Evolutionary conservation across 176 grass and related monocot species (phyloP), one percentile per base, ranked within the genome.

Genomic region (Dactylis glomerata): DNA sequence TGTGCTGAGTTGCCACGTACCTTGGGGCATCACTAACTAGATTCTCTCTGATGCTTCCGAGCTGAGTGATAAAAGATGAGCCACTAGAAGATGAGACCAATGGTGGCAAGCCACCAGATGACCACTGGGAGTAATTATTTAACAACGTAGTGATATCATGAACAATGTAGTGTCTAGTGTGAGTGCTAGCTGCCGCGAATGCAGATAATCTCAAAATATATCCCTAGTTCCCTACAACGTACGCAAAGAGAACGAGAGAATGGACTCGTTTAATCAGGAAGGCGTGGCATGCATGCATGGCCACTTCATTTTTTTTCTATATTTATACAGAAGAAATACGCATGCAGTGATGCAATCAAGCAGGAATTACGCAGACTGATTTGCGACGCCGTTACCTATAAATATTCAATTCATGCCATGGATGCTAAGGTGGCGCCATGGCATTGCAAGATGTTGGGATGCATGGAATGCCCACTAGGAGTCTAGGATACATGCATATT

Each of bases 271-370:
- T 75, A 46, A 34, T 75, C 75, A 26, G 10, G 82, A 54, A 50
- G 61, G 78, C 78, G 62, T 81, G 88, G 83, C 40, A 81, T 62
- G 88, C 78, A 86, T 42, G 37, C 40, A 73, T 45, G 76, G 0
- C 22, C 27, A 68, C 30, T 68, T 36, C 8, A 3, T 24, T 34
- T 2, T 34, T 33, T 2, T 67, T 63, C 22, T 28, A 15, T 44
- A 44, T 34, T 1, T 27, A 14, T 15, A 28, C 5, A 5, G 57
- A 20, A 14, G 63, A 82, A 44, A 51, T 64, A 90, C 83, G 83
- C 88, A 90, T 46, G 83, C 88, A 90, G 52, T 86, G 83, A 82
- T 90, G 83, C 54, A 73, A 90, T 90, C 72, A 72, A 77, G 71
- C 70, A 77, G 78, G 6, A 59, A 41, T 6, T 57, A 34, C 26